Percentiles rank a stretch among this genome's conserved stretches.
Conservation (phyloP, 31 red algal species). For the Endocladia muricata region DNA sequence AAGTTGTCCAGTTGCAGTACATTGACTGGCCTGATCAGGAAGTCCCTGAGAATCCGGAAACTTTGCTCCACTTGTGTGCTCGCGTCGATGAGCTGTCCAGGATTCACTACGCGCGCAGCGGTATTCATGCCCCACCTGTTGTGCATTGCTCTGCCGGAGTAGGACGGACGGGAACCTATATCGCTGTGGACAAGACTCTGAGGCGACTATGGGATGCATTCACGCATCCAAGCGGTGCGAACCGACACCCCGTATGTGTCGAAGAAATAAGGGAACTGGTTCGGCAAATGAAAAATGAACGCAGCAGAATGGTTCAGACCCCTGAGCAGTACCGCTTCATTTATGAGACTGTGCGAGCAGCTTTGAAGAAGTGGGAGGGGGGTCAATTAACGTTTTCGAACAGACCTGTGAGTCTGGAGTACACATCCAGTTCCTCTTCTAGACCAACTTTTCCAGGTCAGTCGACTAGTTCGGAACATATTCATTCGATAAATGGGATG, state of each 20-base stretch:
- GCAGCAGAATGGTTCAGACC: slow-evolving; percentile 93
- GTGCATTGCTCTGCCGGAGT: slow-evolving; percentile 94
- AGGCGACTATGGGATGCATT: slow-evolving; percentile 55
- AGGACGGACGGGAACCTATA: slow-evolving; percentile 86
- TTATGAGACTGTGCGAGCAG: slow-evolving; percentile 61
- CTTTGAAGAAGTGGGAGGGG: slow-evolving; percentile 39
- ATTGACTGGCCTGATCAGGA: slow-evolving; percentile 93
- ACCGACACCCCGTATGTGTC: slow-evolving; percentile 52
- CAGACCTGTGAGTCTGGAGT: no score
- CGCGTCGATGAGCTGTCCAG: slow-evolving; percentile 34
- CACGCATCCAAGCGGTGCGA: background rate
- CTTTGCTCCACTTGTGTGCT: slow-evolving; percentile 57
- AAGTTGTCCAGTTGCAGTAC: slow-evolving; percentile 88
- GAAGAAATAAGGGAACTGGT: slow-evolving; percentile 72
- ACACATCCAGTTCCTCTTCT: no score
- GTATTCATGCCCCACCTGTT: slow-evolving; percentile 40
- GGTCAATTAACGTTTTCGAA: slow-evolving; percentile 24
- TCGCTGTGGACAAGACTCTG: slow-evolving; percentile 79
- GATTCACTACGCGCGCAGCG: slow-evolving; percentile 9
- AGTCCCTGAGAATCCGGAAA: slow-evolving; percentile 48
- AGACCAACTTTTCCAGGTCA: background rate
- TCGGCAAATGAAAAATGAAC: slow-evolving; percentile 59
- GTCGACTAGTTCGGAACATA: no score
- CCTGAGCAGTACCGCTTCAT: slow-evolving; percentile 84
- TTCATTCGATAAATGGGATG: no score